Base-by-base conservation (phyloP, 2,329 filamentous ascomycete genomes). In the Hypomyces rosellus region DNA sequence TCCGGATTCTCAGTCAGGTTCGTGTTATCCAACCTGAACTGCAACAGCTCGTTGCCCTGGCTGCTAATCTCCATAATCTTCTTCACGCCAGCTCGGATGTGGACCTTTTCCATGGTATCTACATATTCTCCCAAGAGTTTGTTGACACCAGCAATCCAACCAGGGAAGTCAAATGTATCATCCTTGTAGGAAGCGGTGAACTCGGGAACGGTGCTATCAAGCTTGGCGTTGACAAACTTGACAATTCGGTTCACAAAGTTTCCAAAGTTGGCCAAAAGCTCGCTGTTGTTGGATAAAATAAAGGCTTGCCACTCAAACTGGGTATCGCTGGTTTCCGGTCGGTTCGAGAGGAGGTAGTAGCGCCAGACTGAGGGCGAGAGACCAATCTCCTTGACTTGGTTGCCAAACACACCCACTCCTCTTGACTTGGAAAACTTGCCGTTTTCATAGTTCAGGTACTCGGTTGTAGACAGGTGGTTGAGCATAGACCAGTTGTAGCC, bases 341-440 rank as follows among this genome's bases (percentile, higher is more conserved):
- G 82, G 66, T 88, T 85, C 41, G 89, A 86, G 36, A 96, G 77
- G 18, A 96, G 80, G 72, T 93, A 96, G 70, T 92, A 96, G 58
- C 91, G 79, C 89, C 90, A 96, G n/a, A 96, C 88, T 55, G 92
- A 88, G 0, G 89, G 76, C 14, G 86, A 80, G 15, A 96, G 80
- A 16, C 89, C 90, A 8, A 89, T 96, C 49, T 95, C 85, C 69
- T 87, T 86, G 43, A 89, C 91, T 61, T 88, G 89, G 70, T 88
- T 91, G 46, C 91, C 91, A 63, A 96, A 96, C 1, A 96, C 91
- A 61, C 91, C 91, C 36, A 96, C 81, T 33, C 87, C 88, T 60
- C 89, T 81, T 46, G 88, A 93, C 71, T 96, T 96, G 65, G 86
- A 91, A 73, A 96, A 96, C 67, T 96, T 96, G 57, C 88, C 88